A percentile compares a stretch with the other conserved stretches of the same genome.
phyloP scores from a whole-genome alignment of 2,329 filamentous ascomycete species.

The Penicillium concentricum region DNA sequence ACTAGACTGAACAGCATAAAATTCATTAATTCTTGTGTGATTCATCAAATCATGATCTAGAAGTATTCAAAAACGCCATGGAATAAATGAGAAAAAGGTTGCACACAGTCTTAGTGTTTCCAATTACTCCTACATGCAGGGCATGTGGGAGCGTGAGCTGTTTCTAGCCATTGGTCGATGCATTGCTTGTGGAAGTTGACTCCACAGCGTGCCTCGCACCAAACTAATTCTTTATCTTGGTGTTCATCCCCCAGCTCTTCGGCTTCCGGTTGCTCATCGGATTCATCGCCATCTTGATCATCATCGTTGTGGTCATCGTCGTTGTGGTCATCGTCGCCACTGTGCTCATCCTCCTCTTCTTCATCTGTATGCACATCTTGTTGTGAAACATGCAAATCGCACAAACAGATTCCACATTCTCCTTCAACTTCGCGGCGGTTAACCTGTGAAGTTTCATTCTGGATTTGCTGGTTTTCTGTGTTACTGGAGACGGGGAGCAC shows the following conservation, averaged over 20 bases:
- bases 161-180: slow-evolving; percentile 19
- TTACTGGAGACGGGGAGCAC: neutral
- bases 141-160: slow-evolving; percentile 7
- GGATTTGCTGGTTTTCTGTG: neutral
- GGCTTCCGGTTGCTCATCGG: no score
- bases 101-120: neutral
- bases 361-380: neutral
- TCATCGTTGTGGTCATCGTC: no score
- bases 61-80: no score
- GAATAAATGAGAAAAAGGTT: no score
- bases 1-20: no score
- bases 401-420: slow-evolving; percentile 14
- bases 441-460: neutral
- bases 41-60: no score
- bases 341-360: neutral
- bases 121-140: slow-evolving; percentile 18
- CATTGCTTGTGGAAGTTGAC: slow-evolving; percentile 22
- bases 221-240: slow-evolving; percentile 6
- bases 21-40: no score
- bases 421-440: slow-evolving; percentile 9
- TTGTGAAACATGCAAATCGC: neutral
- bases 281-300: no score
- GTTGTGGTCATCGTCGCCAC: neutral
- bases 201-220: slow-evolving; percentile 23
- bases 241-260: no score